A percentile compares a stretch with the other conserved stretches of the same genome.
phyloP scores from a whole-genome alignment of 2,329 filamentous ascomycete species.

The Cercospora sesami region DNA sequence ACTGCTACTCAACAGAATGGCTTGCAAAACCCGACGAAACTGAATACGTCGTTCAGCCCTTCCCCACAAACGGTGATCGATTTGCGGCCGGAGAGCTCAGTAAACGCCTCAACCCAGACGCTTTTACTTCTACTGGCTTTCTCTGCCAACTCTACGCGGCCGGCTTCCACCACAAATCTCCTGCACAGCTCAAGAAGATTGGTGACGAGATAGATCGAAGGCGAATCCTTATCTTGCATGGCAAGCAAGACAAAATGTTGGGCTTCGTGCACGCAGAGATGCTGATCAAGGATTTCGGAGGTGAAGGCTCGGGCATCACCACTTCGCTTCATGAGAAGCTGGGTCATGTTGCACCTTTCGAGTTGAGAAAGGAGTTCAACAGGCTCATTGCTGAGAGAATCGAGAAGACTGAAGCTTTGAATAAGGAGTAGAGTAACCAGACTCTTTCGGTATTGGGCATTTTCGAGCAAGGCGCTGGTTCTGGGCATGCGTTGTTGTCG shows the following conservation, averaged over 20 bases:
- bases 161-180: conserved; percentile 74
- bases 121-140: conserved; percentile 68
- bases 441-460: not conserved
- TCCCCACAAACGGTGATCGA: conserved; percentile 76
- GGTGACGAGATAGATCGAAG: conserved; percentile 69
- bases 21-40: conserved; percentile 60
- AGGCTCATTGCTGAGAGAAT: conserved; percentile 60
- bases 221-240: conserved; percentile 76
- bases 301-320: conserved; percentile 51
- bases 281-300: conserved; percentile 67
- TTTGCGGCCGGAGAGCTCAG: conserved; percentile 76
- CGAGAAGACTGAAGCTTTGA: conserved; percentile 49
- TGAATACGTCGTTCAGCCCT: conserved; percentile 50
- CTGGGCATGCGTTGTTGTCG: not conserved
- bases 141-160: conserved; percentile 75
- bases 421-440: conserved; percentile 1
- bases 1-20: conserved; percentile 67
- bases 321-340: conserved; percentile 66
- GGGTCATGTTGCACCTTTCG: conserved; percentile 74
- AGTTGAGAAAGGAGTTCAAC: conserved; percentile 70
- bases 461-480: not conserved
- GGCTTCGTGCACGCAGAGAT: conserved; percentile 67
- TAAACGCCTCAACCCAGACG: conserved; percentile 63
- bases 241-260: conserved; percentile 76
- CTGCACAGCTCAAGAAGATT: conserved; percentile 64